These are phyloP conservation scores for Quercus tomentella DNA, from an alignment of 331 rosid species.

Conservation along the genomic window DNA sequence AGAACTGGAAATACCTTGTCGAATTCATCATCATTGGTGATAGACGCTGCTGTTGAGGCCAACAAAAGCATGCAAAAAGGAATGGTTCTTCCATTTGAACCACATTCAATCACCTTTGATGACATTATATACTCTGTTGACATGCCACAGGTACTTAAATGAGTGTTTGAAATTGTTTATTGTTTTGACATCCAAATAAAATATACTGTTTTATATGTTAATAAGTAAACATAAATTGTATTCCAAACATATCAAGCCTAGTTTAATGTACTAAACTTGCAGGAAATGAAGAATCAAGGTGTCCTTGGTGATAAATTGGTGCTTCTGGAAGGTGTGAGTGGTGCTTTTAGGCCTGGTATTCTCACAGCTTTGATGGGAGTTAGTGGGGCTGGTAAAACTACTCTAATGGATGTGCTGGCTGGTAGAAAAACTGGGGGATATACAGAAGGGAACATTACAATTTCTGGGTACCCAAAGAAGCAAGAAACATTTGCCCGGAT, in stretches of 20 bases:
- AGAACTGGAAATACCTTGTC: not conserved
- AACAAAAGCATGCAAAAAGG: constrained; percentile 19
- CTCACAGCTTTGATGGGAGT: constrained; percentile 95
- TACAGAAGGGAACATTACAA: constrained; percentile 36
- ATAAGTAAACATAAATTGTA: no score
- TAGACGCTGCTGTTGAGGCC: not conserved
- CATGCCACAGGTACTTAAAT: constrained; percentile 41
- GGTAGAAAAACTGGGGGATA: constrained; percentile 58
- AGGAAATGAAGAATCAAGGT: constrained; percentile 57
- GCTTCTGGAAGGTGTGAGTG: constrained; percentile 70
- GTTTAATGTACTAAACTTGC: not conserved
- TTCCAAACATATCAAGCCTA: not conserved
- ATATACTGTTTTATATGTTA: no score
- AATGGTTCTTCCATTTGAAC: constrained; percentile 54
- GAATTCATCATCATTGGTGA: not conserved
- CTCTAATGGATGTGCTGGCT: constrained; percentile 61
- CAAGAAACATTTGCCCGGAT: constrained; percentile 61
- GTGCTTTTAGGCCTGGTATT: constrained; percentile 87
- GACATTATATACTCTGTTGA: constrained; percentile 47
- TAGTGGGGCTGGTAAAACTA: constrained; percentile 96
- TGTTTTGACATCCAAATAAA: no score
- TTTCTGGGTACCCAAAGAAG: constrained; percentile 53
- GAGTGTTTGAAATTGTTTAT: not conserved
- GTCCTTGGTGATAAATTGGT: constrained; percentile 28
- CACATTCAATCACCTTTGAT: constrained; percentile 38